These are phyloP conservation scores for Nymphaea thermarum DNA, from an alignment of 164 flowering plant species.

Conservation along the genomic window DNA sequence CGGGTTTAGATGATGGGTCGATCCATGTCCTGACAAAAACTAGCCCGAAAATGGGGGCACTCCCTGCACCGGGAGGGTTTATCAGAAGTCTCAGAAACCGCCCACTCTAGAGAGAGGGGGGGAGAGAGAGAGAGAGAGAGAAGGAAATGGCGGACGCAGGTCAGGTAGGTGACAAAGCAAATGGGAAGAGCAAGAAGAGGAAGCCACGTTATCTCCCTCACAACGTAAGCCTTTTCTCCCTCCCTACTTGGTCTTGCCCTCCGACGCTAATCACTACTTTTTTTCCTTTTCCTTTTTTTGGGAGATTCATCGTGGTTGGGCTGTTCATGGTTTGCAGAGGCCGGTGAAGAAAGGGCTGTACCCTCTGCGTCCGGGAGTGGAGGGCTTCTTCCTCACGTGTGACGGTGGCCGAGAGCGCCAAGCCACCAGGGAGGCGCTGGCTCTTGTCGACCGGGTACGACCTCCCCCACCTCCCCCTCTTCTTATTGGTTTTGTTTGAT, in stretches of 20 bases:
- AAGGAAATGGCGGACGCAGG: conserved; percentile 1
- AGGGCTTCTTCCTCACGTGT: conserved; percentile 92
- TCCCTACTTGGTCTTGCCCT: too few relatives aligned
- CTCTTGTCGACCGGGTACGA: conserved; percentile 69
- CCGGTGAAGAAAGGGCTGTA: conserved; percentile 71
- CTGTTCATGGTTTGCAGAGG: conserved; percentile 28
- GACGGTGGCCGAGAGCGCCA: conserved; percentile 94
- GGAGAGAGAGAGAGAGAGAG: background rate
- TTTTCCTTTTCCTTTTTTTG: background rate
- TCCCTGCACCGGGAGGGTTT: too few relatives aligned
- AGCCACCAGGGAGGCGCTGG: conserved; percentile 74
- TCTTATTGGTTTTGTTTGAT: too few relatives aligned
- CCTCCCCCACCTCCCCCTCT: background rate
- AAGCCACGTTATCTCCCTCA: conserved; percentile 61
- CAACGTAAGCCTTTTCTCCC: conserved; percentile 21
- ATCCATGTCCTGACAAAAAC: too few relatives aligned
- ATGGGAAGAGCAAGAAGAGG: conserved; percentile 39
- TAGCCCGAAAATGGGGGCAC: too few relatives aligned
- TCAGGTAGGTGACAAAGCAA: conserved; percentile 5
- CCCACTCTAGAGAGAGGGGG: background rate
- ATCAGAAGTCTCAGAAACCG: too few relatives aligned
- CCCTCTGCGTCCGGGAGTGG: conserved; percentile 71
- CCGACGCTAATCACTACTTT: background rate
- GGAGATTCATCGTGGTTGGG: background rate
- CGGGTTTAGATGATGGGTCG: too few relatives aligned